These are phyloP conservation scores for Yamadazyma phyllophila DNA, from an alignment of 805 yeast genomes.

Conservation along the genomic window DNA sequence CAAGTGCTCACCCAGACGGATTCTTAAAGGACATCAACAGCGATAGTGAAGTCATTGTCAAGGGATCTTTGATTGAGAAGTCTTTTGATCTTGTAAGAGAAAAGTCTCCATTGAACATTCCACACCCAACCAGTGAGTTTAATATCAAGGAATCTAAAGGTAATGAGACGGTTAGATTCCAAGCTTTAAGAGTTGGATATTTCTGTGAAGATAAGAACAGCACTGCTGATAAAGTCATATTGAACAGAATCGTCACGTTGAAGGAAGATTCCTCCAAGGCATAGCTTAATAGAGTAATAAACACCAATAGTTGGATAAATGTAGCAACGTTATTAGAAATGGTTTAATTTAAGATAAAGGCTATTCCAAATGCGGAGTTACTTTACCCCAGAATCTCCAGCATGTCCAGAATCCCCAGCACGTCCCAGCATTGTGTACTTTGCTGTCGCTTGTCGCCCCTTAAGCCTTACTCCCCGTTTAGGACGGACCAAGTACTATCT, in stretches of 20 bases:
- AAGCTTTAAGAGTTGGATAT: slow-evolving; percentile 95
- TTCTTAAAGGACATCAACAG: slow-evolving; percentile 80
- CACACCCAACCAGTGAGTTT: slow-evolving; percentile 59
- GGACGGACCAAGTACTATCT: too few relatives aligned
- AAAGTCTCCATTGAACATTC: slow-evolving; percentile 74
- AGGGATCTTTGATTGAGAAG: slow-evolving; percentile 69
- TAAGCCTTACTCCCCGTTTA: too few relatives aligned
- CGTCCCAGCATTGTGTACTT: too few relatives aligned
- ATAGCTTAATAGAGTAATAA: not conserved
- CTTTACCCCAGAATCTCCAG: too few relatives aligned
- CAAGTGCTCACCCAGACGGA: slow-evolving; percentile 84
- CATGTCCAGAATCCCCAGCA: too few relatives aligned
- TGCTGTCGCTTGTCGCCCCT: too few relatives aligned
- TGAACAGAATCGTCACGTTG: slow-evolving; percentile 90
- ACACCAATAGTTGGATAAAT: not conserved
- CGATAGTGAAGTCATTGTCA: slow-evolving; percentile 67
- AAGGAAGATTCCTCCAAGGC: slow-evolving; percentile 49
- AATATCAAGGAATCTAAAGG: slow-evolving; percentile 65
- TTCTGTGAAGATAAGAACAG: slow-evolving; percentile 87
- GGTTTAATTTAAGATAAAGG: too few relatives aligned
- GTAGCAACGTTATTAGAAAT: too few relatives aligned
- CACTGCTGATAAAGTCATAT: slow-evolving; percentile 55
- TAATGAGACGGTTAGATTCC: slow-evolving; percentile 89
- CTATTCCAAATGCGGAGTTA: too few relatives aligned
- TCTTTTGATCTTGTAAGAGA: slow-evolving; percentile 65